Conservation (phyloP, 2,329 filamentous ascomycete genomes). For the Trichoderma pleuroti region DNA sequence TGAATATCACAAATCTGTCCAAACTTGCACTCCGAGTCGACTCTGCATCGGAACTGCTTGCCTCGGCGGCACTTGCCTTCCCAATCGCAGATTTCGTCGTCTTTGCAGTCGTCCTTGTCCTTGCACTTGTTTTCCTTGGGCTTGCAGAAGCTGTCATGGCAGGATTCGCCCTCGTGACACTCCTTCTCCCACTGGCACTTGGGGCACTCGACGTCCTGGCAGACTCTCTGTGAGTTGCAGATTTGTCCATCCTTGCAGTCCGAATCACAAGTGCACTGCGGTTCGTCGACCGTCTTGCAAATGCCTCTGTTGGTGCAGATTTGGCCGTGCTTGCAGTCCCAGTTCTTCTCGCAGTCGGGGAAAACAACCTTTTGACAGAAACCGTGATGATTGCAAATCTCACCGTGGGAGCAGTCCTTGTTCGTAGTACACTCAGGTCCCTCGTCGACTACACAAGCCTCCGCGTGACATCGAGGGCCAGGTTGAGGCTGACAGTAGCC, state of each 20-base stretch:
- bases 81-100: neutral
- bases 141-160: neutral
- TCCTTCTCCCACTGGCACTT: neutral
- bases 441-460: neutral
- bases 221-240: constrained; percentile 3
- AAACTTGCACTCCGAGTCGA: neutral
- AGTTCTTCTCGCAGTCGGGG: constrained; percentile 13
- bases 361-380: constrained; percentile 12
- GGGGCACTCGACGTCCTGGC: neutral
- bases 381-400: constrained; percentile 1
- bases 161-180: neutral
- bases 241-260: neutral
- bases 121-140: constrained; percentile 1
- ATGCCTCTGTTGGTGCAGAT: constrained; percentile 1
- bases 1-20: constrained; percentile 2
- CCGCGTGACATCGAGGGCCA: neutral
- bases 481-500: constrained; percentile 3
- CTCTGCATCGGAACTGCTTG: neutral
- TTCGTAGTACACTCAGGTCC: neutral
- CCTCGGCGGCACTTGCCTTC: constrained; percentile 5
- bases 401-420: constrained; percentile 8
- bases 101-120: neutral
- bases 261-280: neutral
- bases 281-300: neutral
- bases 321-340: constrained; percentile 4